phyloP scores from a whole-genome alignment of 2,329 filamentous ascomycete species.

The Emmonsiellopsis sp. region DNA sequence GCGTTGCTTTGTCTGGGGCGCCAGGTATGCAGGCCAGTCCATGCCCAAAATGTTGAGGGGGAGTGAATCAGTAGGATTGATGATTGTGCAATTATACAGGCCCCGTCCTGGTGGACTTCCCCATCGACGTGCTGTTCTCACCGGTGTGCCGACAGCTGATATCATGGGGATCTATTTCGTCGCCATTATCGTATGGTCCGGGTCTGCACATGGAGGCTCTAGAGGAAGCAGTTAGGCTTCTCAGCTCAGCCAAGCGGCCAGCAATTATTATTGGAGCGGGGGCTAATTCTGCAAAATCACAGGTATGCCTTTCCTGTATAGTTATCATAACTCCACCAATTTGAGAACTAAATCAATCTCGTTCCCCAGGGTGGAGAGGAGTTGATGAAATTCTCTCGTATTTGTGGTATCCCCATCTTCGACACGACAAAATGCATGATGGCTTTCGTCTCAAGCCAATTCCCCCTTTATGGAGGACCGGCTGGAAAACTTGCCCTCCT shows the following conservation, averaged over 20 bases:
- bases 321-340: not conserved
- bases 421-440: conserved; percentile 8
- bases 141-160: conserved; percentile 30
- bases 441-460: conserved; percentile 18
- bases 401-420: not conserved
- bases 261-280: conserved; percentile 37
- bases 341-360: not conserved
- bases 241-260: conserved; percentile 29
- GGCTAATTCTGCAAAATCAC: conserved; percentile 4
- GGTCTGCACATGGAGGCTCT: conserved; percentile 30
- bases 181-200: conserved; percentile 24
- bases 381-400: not conserved
- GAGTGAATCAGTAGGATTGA: not conserved
- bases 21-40: conserved; percentile 34
- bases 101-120: conserved; percentile 1
- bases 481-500: conserved; percentile 28
- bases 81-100: not conserved
- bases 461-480: conserved; percentile 27
- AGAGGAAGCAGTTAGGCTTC: conserved; percentile 22
- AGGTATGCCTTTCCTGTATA: not conserved
- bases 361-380: not conserved
- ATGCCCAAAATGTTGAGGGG: not conserved
- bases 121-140: conserved; percentile 27
- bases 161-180: conserved; percentile 34
- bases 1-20: conserved; percentile 30